Evolutionary conservation across 345 rosid species (phyloP).

Genomic region (Syzygium aromaticum): DNA sequence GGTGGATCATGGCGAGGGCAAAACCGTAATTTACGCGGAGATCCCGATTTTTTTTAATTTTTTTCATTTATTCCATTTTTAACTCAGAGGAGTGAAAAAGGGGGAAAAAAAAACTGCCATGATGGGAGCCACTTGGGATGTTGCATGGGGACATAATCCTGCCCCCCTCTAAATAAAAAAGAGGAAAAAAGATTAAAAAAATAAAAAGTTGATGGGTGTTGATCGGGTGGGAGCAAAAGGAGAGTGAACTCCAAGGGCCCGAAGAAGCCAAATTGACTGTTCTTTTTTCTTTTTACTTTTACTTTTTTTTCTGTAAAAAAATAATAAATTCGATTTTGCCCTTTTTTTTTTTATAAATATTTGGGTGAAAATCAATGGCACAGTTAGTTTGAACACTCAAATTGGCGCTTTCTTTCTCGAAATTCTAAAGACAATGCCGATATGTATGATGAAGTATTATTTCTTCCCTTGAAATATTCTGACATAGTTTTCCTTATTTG

Average conservation of each 20-base stretch:
- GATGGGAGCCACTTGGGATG: constrained; percentile 3
- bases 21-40: neutral
- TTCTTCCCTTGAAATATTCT: too few relatives aligned
- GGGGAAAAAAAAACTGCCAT: neutral
- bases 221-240: neutral
- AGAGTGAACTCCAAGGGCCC: neutral
- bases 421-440: neutral
- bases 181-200: neutral
- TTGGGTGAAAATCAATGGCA: neutral
- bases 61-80: neutral
- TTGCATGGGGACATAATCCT: constrained; percentile 1
- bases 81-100: neutral
- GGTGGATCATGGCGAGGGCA: neutral
- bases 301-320: neutral
- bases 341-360: neutral
- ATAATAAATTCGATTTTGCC: neutral
- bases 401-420: neutral
- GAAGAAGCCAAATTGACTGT: neutral
- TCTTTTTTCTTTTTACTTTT: neutral
- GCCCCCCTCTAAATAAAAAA: neutral
- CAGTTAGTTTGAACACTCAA: neutral
- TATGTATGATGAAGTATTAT: too few relatives aligned
- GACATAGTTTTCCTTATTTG: too few relatives aligned
- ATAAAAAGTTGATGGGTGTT: neutral
- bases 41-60: too few relatives aligned